Conservation (phyloP, 495 filamentous ascomycete genomes). For the Pseudevernia furfuracea region DNA sequence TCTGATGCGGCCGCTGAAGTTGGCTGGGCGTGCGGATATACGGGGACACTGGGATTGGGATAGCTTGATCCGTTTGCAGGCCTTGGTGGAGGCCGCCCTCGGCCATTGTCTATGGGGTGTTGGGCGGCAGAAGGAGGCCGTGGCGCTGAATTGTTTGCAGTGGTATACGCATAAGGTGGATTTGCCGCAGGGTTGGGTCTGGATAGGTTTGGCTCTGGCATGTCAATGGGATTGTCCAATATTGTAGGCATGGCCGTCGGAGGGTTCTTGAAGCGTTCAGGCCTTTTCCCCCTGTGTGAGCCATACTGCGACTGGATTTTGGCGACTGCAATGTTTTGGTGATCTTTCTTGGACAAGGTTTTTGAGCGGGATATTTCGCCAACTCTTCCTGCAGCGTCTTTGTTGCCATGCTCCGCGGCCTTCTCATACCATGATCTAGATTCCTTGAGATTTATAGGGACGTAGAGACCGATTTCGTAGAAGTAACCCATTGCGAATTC, state of each 20-base stretch:
- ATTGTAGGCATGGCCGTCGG: constrained; percentile 48
- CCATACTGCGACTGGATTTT: constrained; percentile 91
- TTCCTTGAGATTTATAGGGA: constrained; percentile 70
- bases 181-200: constrained; percentile 37
- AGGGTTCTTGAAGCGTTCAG: constrained; percentile 52
- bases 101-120: constrained; percentile 46
- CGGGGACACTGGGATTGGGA: constrained; percentile 58
- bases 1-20: constrained; percentile 32
- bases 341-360: constrained; percentile 80
- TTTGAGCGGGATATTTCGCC: constrained; percentile 81
- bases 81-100: constrained; percentile 19
- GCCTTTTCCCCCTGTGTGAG: constrained; percentile 63
- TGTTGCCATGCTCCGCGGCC: constrained; percentile 84
- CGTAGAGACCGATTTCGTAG: constrained; percentile 89
- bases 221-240: constrained; percentile 45
- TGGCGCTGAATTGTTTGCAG: constrained; percentile 45
- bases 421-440: constrained; percentile 86
- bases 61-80: constrained; percentile 18
- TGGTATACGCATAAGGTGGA: constrained; percentile 46
- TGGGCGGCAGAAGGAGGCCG: constrained; percentile 38
- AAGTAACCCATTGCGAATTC: constrained; percentile 98
- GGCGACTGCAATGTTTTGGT: constrained; percentile 82
- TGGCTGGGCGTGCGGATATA: constrained; percentile 47
- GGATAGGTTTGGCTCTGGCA: constrained; percentile 58
- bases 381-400: constrained; percentile 73